These are phyloP conservation scores for Ogataea polymorpha DNA, from an alignment of 805 yeast genomes.

Conservation along the genomic window DNA sequence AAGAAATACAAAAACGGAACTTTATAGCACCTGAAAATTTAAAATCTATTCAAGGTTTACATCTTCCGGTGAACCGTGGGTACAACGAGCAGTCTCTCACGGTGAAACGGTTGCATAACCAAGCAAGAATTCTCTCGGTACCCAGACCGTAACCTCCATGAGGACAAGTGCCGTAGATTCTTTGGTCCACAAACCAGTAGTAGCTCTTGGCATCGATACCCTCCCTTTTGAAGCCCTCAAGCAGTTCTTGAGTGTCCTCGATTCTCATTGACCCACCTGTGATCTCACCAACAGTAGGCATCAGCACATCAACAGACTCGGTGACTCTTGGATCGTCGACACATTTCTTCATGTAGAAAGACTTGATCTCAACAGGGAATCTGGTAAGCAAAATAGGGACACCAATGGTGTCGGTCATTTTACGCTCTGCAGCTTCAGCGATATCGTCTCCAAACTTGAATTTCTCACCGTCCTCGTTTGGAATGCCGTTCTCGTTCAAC, in stretches of 20 bases:
- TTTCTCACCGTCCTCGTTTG: constrained; percentile 89
- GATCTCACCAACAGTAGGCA: constrained; percentile 99
- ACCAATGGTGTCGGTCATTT: constrained; percentile 94
- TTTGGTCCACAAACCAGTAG: constrained; percentile 95
- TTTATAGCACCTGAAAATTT: not conserved
- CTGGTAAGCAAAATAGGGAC: constrained; percentile 87
- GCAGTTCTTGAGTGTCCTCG: constrained; percentile 70
- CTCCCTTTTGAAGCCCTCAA: constrained; percentile 92
- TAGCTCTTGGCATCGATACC: constrained; percentile 76
- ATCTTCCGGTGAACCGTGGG: constrained; percentile 97
- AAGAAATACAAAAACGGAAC: not conserved
- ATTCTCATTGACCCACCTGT: constrained; percentile 99
- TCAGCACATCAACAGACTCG: constrained; percentile 95
- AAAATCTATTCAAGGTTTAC: constrained; percentile 66
- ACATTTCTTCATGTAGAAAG: constrained; percentile 96
- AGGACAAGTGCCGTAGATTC: constrained; percentile 96
- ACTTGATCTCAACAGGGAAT: constrained; percentile 96
- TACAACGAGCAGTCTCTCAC: constrained; percentile 97
- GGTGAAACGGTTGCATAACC: constrained; percentile 97
- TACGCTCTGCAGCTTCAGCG: constrained; percentile 99
- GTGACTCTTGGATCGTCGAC: constrained; percentile 90
- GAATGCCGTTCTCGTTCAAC: constrained; percentile 92
- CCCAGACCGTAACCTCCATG: constrained; percentile 99
- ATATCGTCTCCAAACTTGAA: constrained; percentile 98
- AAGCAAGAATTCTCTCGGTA: constrained; percentile 95